phyloP scores from a whole-genome alignment of 108 stramenopile genomes.

The Stephanodiscus triporus region DNA sequence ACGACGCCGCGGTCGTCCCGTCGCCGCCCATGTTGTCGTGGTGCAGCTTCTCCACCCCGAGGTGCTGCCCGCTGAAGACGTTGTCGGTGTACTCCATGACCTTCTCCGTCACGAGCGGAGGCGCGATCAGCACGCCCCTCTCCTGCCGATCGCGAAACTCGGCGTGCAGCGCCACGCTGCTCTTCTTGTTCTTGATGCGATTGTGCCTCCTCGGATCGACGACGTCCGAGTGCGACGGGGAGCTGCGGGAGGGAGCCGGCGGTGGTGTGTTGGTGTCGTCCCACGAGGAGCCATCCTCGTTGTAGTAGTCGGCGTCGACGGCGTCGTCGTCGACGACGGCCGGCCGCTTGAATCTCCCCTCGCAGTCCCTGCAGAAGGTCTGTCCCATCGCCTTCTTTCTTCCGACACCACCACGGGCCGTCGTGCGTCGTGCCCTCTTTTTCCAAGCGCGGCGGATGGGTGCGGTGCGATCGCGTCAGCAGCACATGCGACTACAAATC shows the following conservation, averaged over 20 bases:
- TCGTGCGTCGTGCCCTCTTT: too few relatives aligned
- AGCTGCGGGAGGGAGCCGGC: background rate
- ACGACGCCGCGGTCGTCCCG: background rate
- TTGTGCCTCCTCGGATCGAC: constrained; percentile 22
- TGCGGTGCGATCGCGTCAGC: too few relatives aligned
- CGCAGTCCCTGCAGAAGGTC: constrained; percentile 36
- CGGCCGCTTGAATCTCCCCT: background rate
- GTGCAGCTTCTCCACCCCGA: constrained; percentile 34
- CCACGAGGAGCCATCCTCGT: background rate
- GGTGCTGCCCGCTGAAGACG: constrained; percentile 35
- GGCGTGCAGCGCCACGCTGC: constrained; percentile 38
- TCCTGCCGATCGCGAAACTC: constrained; percentile 35
- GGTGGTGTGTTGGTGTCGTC: constrained; percentile 1
- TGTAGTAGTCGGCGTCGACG: constrained; percentile 3
- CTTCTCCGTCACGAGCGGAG: constrained; percentile 18
- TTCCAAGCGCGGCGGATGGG: too few relatives aligned
- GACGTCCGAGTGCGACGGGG: constrained; percentile 2
- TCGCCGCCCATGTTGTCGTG: background rate
- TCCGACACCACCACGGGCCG: background rate
- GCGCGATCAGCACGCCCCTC: constrained; percentile 8
- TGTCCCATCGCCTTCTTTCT: constrained; percentile 30
- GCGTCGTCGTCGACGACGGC: background rate
- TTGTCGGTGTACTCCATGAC: constrained; percentile 41
- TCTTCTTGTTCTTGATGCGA: constrained; percentile 38
- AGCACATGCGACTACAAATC: too few relatives aligned